phyloP scores from a whole-genome alignment of 345 rosid genomes.

The Eucalyptus marginata region DNA sequence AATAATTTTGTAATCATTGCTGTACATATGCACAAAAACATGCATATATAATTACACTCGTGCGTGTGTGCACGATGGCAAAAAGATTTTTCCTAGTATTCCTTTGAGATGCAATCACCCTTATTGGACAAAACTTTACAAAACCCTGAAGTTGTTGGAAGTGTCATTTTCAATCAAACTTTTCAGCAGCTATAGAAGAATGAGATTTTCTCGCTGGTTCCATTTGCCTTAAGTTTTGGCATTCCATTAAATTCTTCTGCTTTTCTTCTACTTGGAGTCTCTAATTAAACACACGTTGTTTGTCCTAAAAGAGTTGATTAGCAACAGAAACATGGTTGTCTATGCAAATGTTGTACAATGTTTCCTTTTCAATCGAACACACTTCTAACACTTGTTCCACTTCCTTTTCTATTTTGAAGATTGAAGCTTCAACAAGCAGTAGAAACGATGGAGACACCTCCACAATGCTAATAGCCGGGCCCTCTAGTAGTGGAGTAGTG shows the following conservation, averaged over 20 bases:
- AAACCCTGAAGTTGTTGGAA: neutral
- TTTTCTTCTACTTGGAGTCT: neutral
- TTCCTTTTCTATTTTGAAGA: neutral
- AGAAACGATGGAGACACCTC: neutral
- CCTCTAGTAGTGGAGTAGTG: neutral
- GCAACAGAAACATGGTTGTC: neutral
- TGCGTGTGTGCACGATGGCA: neutral
- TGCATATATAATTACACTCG: neutral
- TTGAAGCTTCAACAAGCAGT: neutral
- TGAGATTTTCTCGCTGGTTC: neutral
- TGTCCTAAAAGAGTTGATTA: neutral
- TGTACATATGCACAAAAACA: neutral
- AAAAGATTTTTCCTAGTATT: neutral
- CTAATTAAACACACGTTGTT: neutral
- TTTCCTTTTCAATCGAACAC: neutral
- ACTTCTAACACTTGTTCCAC: neutral
- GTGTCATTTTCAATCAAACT: neutral
- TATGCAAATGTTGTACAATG: neutral
- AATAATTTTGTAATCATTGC: neutral
- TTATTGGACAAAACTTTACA: neutral
- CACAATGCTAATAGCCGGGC: neutral
- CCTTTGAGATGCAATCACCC: neutral
- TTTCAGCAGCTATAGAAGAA: neutral
- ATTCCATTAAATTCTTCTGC: neutral
- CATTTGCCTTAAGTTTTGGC: neutral